Evolutionary conservation across 371 early-diverging fungal genomes (phyloP).

Genomic region (Mucor plumbeus): DNA sequence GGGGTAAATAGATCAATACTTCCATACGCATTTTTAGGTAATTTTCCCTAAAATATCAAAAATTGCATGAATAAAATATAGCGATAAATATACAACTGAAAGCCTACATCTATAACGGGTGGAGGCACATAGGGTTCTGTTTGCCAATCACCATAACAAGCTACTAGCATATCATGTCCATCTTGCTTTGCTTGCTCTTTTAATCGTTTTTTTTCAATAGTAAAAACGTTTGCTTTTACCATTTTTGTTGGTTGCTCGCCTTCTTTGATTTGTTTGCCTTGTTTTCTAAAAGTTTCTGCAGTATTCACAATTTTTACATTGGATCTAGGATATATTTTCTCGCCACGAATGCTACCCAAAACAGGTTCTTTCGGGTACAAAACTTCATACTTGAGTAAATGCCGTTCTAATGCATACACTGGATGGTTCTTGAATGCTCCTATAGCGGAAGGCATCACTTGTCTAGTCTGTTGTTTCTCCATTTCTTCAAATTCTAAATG

Average conservation of each 20-base stretch:
- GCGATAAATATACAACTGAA: not conserved
- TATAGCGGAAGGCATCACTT: constrained; percentile 82
- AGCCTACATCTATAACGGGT: constrained; percentile 67
- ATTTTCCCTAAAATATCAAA: constrained; percentile 60
- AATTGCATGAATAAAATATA: not conserved
- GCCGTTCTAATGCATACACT: constrained; percentile 85
- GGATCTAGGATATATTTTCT: constrained; percentile 79
- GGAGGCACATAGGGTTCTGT: constrained; percentile 70
- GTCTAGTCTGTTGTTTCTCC: constrained; percentile 46
- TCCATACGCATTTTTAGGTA: constrained; percentile 83
- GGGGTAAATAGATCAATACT: constrained; percentile 83
- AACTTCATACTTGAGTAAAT: constrained; percentile 76
- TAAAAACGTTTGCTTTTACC: constrained; percentile 69
- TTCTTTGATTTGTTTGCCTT: constrained; percentile 56
- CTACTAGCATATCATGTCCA: constrained; percentile 36
- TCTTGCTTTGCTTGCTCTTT: constrained; percentile 55
- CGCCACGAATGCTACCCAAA: constrained; percentile 78
- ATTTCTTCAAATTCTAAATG: constrained; percentile 60
- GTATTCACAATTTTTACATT: constrained; percentile 67
- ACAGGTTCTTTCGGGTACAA: constrained; percentile 67
- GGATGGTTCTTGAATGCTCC: constrained; percentile 82
- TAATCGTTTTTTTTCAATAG: constrained; percentile 58
- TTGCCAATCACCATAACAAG: constrained; percentile 90
- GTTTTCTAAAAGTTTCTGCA: constrained; percentile 70
- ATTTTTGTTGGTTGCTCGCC: constrained; percentile 71